Base-by-base conservation (phyloP, 345 rosid genomes). In the Hibiscus tridactylites region DNA sequence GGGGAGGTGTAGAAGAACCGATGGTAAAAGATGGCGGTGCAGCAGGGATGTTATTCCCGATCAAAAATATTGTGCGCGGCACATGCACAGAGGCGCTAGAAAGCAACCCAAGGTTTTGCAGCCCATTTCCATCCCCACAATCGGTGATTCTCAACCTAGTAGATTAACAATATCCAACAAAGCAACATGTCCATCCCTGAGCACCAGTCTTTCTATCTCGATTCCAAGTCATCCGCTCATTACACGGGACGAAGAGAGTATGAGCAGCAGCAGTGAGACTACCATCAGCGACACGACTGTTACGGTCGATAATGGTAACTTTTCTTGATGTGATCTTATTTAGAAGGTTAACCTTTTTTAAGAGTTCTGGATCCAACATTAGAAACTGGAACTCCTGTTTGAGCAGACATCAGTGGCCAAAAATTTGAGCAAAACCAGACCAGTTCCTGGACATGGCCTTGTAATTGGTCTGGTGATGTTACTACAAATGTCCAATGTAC, bases 11-110 rank as follows among this genome's bases (percentile, higher is more conserved):
- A 74, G 86, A 75, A 88, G 96, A 85, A 92, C 96, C 12, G 96
- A 90, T 68, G 96, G 97, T 54, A 90, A 86, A 85, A 86, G 83
- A 71, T 90, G 97, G 97, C 82, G 91, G 69, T 85, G 96, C 80
- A 78, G 84, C 29, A 82, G 77, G 69, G 88, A 73, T 24, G 91
- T 74, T 19, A 67, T 88, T 62, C 72, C 87, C 17, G 75, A 74
- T 70, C 85, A 90, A 77, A 90, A 90, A 61, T 92, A 88, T 52
- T 92, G 96, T 21, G 71, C 33, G 8, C 81, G 71, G 67, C 97
- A 89, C 61, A 75, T 88, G 82, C 88, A 91, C 78, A 85, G 97
- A 87, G 91, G 93, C 28, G 83, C 79, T 35, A 87, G 83, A 62
- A 78, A 72, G 63, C 80, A 21, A 0, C 7, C 16, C 3, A 72